Percentiles rank a stretch among this genome's conserved stretches.
Conservation (phyloP, 73 alveolate genomes). For the Uronychia binucleata region DNA sequence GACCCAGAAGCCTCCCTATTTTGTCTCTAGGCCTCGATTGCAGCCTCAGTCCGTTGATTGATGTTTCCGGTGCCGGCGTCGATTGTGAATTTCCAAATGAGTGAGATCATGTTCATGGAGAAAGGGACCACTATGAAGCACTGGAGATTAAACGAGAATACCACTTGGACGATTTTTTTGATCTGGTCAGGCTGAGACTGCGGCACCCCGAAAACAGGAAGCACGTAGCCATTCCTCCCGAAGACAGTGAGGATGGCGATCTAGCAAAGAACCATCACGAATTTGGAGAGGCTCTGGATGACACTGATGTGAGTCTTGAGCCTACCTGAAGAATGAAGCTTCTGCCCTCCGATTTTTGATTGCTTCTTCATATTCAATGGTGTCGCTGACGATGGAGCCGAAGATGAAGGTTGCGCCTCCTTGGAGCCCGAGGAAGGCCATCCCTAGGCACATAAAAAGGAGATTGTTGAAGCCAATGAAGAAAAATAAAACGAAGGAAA, state of each 20-base stretch:
- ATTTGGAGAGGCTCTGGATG: background rate
- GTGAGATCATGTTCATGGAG: background rate
- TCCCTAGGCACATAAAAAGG: background rate
- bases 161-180: background rate
- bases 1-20: background rate
- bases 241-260: background rate
- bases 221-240: background rate
- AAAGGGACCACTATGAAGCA: background rate
- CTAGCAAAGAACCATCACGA: background rate
- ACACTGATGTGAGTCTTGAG: no score
- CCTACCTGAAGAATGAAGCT: background rate
- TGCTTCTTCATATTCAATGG: background rate
- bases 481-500: background rate
- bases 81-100: background rate
- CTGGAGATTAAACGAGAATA: background rate
- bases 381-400: background rate
- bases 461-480: background rate
- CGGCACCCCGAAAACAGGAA: background rate
- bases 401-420: background rate
- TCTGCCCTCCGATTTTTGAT: background rate
- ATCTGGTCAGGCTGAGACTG: background rate
- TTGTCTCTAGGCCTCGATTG: background rate
- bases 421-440: background rate
- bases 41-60: background rate
- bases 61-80: background rate